Evolutionary conservation across 139 green algal species (phyloP), one percentile per base, ranked within the genome.

Genomic region (Haematococcus sp.): DNA sequence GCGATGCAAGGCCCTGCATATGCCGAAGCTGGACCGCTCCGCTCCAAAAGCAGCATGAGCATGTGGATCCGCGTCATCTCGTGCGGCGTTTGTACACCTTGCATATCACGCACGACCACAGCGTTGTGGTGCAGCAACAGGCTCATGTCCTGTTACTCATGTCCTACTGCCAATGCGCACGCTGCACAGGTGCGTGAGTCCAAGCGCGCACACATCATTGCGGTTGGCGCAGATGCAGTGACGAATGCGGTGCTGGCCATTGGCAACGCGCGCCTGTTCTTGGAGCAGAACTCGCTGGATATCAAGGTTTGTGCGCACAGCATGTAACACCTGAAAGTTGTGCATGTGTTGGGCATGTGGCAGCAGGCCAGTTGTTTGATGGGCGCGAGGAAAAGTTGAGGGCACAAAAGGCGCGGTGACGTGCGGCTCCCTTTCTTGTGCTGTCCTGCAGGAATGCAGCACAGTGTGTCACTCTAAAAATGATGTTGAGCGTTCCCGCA

Each of bases 181-280:
- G n/a, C 59, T 46, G 22, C 49, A 23, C 43, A 73, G 49, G 49
- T 73, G 25, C 67, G 67, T 3, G 64, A 73, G 28, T 28, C 25
- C 3, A 63, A 60, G 51, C 46, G 46, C 28, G 35, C 51, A 30
- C 30, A 73, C 67, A n/a, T 82, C 30, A 30, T 63, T 20, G 81
- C 72, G 49, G 83, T 88, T 33, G 86, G 86, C 17, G 69, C 87
- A 22, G 86, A 91, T 67, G 86, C 86, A 28, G 83, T 91, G 16
- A 76, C 82, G 22, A 88, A 84, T 44, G 80, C 80, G 3, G 83
- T 91, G 60, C 77, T 87, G 46, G 83, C 83, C 0, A 79, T 88
- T 1, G 84, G 86, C 43, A 86, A 88, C 66, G 85, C 86, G 20
- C 80, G 86, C 15, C 56, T 91, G 16, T 86, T 83, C 60, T 66